A percentile compares a stretch with the other conserved stretches of the same genome.
These are phyloP conservation scores for Alternaria triticina DNA, from an alignment of 2,329 filamentous ascomycete species.

Conservation along the genomic window DNA sequence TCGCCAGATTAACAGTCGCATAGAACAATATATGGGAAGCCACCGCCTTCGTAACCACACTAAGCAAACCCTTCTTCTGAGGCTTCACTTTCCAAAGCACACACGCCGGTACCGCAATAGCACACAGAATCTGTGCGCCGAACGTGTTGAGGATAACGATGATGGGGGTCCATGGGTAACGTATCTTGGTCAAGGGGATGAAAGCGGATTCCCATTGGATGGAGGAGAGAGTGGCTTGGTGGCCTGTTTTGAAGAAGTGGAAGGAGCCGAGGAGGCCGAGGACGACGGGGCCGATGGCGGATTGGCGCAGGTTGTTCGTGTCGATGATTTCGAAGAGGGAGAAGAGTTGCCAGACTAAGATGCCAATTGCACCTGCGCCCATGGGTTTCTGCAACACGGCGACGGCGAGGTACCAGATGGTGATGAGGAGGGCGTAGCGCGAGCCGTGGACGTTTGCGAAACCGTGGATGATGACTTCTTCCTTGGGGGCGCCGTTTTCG, in stretches of 20 bases:
- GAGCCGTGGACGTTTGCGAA: constrained; percentile 94
- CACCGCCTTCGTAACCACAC: constrained; percentile 72
- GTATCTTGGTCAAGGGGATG: constrained; percentile 80
- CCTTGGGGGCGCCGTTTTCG: constrained; percentile 36
- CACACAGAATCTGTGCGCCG: constrained; percentile 84
- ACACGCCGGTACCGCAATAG: constrained; percentile 77
- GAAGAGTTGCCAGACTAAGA: constrained; percentile 88
- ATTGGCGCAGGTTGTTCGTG: constrained; percentile 66
- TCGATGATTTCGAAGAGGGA: constrained; percentile 72
- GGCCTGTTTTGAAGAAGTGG: constrained; percentile 97
- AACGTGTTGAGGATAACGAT: constrained; percentile 86
- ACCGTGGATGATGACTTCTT: constrained; percentile 77
- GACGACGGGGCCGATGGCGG: constrained; percentile 81
- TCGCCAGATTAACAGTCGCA: constrained; percentile 81
- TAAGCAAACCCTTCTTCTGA: constrained; percentile 68
- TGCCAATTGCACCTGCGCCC: constrained; percentile 81
- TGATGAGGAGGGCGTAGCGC: constrained; percentile 82
- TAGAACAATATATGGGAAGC: constrained; percentile 82
- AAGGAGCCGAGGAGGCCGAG: constrained; percentile 90
- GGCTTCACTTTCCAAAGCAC: constrained; percentile 89
- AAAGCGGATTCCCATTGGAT: constrained; percentile 98
- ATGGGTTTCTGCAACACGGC: constrained; percentile 91
- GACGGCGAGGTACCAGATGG: constrained; percentile 78
- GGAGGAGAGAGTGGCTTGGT: constrained; percentile 83
- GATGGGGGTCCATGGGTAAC: constrained; percentile 88